Percentiles rank a stretch among this genome's conserved stretches.
Conservation (phyloP, 345 rosid species). For the Boechera stricta region DNA sequence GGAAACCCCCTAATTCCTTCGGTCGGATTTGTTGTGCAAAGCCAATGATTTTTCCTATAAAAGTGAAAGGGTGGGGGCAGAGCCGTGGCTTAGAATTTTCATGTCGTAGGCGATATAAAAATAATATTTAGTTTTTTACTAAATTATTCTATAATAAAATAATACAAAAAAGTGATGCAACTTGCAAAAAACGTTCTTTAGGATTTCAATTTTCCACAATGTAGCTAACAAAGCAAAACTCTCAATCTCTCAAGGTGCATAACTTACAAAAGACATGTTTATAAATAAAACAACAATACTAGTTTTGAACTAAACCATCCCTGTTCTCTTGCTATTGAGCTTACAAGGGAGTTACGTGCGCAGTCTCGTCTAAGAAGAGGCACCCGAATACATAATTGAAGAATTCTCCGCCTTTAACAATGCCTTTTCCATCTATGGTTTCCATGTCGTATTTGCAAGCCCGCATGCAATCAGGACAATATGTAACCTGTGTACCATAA, state of each 20-base stretch:
- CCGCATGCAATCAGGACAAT: slow-evolving; percentile 91
- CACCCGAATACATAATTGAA: slow-evolving; percentile 80
- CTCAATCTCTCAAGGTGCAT: neutral
- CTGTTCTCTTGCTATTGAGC: slow-evolving; percentile 18
- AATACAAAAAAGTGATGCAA: neutral
- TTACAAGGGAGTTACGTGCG: slow-evolving; percentile 63
- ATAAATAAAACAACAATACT: neutral
- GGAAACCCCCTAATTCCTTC: too few relatives aligned
- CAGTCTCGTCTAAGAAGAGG: slow-evolving; percentile 72
- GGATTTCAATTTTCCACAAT: neutral
- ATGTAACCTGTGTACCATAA: slow-evolving; percentile 65
- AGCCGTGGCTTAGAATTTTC: too few relatives aligned
- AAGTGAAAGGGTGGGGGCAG: too few relatives aligned
- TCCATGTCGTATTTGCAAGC: slow-evolving; percentile 81
- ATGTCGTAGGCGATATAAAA: too few relatives aligned
- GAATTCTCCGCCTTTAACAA: slow-evolving; percentile 66
- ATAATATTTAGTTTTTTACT: too few relatives aligned
- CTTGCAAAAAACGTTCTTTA: neutral
- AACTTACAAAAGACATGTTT: slow-evolving; percentile 1
- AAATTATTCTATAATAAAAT: too few relatives aligned
- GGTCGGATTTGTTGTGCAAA: too few relatives aligned
- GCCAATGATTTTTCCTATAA: too few relatives aligned
- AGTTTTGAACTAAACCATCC: slow-evolving; percentile 24
- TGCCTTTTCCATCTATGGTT: slow-evolving; percentile 54
- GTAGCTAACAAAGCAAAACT: neutral